These are phyloP conservation scores for Cryptococcus hybrid DNA, from an alignment of 1,284 basidiomycete genomes.

Conservation along the genomic window DNA sequence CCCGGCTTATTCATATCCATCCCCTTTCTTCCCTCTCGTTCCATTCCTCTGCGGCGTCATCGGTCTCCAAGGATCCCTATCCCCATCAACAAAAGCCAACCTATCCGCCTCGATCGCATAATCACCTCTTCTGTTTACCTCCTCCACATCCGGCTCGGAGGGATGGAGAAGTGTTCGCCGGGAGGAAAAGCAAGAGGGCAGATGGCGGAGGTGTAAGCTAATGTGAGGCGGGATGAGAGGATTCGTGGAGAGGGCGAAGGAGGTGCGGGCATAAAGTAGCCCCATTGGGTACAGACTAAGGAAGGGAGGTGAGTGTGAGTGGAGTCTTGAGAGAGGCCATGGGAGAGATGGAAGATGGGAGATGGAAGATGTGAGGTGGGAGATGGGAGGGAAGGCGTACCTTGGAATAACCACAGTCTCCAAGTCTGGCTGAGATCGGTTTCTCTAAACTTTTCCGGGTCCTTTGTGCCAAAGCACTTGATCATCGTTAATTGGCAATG, in stretches of 20 bases:
- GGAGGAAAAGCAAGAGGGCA: constrained; percentile 80
- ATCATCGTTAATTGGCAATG: neutral
- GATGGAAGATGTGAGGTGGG: neutral
- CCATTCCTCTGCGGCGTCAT: constrained; percentile 79
- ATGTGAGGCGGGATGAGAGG: constrained; percentile 59
- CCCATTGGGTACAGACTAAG: constrained; percentile 80
- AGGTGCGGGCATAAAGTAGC: constrained; percentile 65
- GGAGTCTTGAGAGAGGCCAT: too few relatives aligned
- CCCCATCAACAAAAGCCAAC: constrained; percentile 67
- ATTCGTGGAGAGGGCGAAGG: constrained; percentile 10
- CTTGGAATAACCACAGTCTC: constrained; percentile 86
- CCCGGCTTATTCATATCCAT: constrained; percentile 76
- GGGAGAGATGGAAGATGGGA: neutral
- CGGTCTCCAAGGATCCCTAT: constrained; percentile 78
- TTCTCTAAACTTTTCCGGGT: constrained; percentile 65
- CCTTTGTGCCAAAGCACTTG: constrained; percentile 80
- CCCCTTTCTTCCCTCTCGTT: constrained; percentile 58
- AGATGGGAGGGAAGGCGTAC: constrained; percentile 12
- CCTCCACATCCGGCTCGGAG: constrained; percentile 67
- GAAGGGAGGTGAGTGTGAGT: constrained; percentile 2
- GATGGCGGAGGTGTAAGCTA: constrained; percentile 75
- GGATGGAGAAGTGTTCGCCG: constrained; percentile 71
- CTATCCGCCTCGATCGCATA: constrained; percentile 71
- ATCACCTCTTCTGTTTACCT: constrained; percentile 74
- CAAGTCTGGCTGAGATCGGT: constrained; percentile 66